These are phyloP conservation scores for Hanseniaspora nectarophila DNA, from an alignment of 805 yeast species.

Conservation along the genomic window DNA sequence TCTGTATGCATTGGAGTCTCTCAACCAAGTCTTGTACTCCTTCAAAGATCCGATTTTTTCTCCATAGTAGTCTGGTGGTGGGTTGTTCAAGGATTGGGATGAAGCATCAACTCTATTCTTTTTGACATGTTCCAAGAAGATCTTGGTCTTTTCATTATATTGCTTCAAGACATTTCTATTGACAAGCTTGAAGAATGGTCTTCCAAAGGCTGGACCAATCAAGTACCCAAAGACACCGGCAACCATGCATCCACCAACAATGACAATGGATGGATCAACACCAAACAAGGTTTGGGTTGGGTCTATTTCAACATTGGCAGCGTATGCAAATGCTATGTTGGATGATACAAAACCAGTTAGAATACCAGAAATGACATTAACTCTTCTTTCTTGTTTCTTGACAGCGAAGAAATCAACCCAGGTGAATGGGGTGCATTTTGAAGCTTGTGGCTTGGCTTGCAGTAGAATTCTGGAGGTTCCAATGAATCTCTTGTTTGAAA, in stretches of 20 bases:
- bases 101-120: slow-evolving; percentile 84
- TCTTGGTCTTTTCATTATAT: slow-evolving; percentile 53
- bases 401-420: slow-evolving; percentile 76
- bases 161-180: slow-evolving; percentile 34
- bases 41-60: slow-evolving; percentile 80
- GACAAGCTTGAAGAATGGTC: slow-evolving; percentile 39
- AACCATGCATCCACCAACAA: slow-evolving; percentile 58
- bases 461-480: neutral
- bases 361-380: slow-evolving; percentile 57
- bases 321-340: slow-evolving; percentile 55
- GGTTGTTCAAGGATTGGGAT: slow-evolving; percentile 78
- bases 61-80: slow-evolving; percentile 97
- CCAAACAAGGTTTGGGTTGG: slow-evolving; percentile 79
- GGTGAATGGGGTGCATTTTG: slow-evolving; percentile 33
- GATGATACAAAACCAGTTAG: slow-evolving; percentile 58
- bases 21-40: slow-evolving; percentile 87
- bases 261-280: slow-evolving; percentile 73
- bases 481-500: neutral
- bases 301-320: slow-evolving; percentile 75
- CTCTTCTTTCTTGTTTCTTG: slow-evolving; percentile 61
- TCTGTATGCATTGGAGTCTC: slow-evolving; percentile 85
- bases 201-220: slow-evolving; percentile 73
- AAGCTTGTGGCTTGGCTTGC: neutral
- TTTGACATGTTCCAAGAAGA: slow-evolving; percentile 61
- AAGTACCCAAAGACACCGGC: slow-evolving; percentile 70